Conservation (phyloP, 2,329 filamentous ascomycete species). For the Rachicladosporium sp. region DNA sequence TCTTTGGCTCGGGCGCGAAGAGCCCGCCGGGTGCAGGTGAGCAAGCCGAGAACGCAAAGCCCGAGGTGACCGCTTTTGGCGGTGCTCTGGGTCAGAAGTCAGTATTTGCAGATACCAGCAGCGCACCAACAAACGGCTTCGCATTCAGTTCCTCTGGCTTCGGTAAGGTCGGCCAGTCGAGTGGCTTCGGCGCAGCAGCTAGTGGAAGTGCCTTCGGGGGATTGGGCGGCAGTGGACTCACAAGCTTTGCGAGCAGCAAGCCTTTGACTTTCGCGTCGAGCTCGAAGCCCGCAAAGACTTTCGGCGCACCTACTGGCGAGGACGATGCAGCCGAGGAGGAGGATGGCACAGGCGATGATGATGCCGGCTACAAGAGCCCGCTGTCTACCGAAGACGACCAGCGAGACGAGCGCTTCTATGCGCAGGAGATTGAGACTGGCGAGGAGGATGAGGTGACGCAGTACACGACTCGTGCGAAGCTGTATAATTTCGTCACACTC, state of each 20-base stretch:
- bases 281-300: slow-evolving; percentile 51
- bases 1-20: slow-evolving; percentile 17
- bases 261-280: slow-evolving; percentile 31
- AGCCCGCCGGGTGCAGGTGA: slow-evolving; percentile 25
- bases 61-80: slow-evolving; percentile 18
- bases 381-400: slow-evolving; percentile 46
- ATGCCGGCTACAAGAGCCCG: slow-evolving; percentile 35
- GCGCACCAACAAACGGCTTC: slow-evolving; percentile 17
- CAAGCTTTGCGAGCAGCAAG: slow-evolving; percentile 50
- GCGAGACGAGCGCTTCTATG: slow-evolving; percentile 44
- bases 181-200: slow-evolving; percentile 13
- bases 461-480: slow-evolving; percentile 65
- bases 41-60: slow-evolving; percentile 13
- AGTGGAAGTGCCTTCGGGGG: slow-evolving; percentile 25
- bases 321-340: slow-evolving; percentile 30
- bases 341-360: slow-evolving; percentile 37
- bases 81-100: slow-evolving; percentile 25
- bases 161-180: slow-evolving; percentile 17
- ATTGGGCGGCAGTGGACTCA: slow-evolving; percentile 35
- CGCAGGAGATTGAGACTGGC: slow-evolving; percentile 69
- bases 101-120: slow-evolving; percentile 15
- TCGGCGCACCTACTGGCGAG: slow-evolving; percentile 63
- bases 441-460: slow-evolving; percentile 71
- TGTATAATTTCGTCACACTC: slow-evolving; percentile 60
- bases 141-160: slow-evolving; percentile 21